A percentile compares a stretch with the other conserved stretches of the same genome.
Conservation (phyloP, 2,329 filamentous ascomycete genomes). For the Paecilomyces fulvus region DNA sequence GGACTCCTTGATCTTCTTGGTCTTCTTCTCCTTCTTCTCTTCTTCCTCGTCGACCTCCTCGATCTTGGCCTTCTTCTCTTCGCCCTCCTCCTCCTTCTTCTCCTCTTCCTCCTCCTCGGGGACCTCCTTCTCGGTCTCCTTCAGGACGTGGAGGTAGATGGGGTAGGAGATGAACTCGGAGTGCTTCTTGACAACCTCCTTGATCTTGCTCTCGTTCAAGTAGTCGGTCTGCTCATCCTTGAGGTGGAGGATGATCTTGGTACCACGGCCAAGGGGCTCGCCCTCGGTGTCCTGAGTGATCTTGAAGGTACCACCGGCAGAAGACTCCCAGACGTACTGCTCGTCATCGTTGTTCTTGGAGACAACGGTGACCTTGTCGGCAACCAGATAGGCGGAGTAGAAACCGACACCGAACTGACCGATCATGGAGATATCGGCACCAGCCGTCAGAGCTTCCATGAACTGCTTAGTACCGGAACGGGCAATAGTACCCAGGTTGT, state of each 20-base stretch:
- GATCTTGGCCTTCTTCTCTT: constrained; percentile 92
- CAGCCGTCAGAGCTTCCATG: constrained; percentile 97
- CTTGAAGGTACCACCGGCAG: constrained; percentile 93
- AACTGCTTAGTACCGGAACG: constrained; percentile 99
- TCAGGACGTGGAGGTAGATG: constrained; percentile 98
- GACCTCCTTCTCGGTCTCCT: constrained; percentile 99
- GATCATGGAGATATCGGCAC: constrained; percentile 99
- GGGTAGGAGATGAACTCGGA: constrained; percentile 99
- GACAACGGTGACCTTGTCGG: constrained; percentile 88
- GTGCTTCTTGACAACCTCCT: constrained; percentile 99
- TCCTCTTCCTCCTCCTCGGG: constrained; percentile 88
- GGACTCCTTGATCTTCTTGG: constrained; percentile 98
- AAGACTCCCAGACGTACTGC: constrained; percentile 99
- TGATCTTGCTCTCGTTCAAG: constrained; percentile 97
- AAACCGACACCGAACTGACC: constrained; percentile 99
- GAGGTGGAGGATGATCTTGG: constrained; percentile 96
- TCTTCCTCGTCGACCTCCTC: constrained; percentile 82
- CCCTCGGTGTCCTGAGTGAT: constrained; percentile 85
- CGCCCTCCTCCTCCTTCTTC: constrained; percentile 62
- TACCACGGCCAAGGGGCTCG: constrained; percentile 84
- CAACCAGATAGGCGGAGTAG: constrained; percentile 99
- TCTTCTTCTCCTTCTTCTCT: constrained; percentile 90
- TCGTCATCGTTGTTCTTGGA: constrained; percentile 99
- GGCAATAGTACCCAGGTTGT: constrained; percentile 99
- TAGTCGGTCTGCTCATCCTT: constrained; percentile 99